A percentile compares a stretch with the other conserved stretches of the same genome.
phyloP scores from a whole-genome alignment of 2,329 filamentous ascomycete species.

The Botrytis deweyae region DNA sequence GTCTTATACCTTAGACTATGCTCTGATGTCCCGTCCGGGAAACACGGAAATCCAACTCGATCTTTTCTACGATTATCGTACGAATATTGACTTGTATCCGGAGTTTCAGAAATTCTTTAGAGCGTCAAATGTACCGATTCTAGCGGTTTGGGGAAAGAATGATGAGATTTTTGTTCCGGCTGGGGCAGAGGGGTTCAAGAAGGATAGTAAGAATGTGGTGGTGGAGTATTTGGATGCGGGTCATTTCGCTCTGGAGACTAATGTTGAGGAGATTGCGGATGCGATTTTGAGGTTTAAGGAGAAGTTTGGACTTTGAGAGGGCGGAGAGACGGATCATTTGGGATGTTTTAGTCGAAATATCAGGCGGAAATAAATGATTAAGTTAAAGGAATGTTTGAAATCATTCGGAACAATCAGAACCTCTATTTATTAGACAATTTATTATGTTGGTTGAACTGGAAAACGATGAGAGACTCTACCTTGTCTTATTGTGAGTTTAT shows the following conservation, averaged over 20 bases:
- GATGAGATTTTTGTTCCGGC: slow-evolving; percentile 51
- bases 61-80: slow-evolving; percentile 57
- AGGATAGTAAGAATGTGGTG: slow-evolving; percentile 49
- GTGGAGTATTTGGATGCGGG: slow-evolving; percentile 54
- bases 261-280: slow-evolving; percentile 29
- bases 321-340: not conserved
- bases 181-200: slow-evolving; percentile 54
- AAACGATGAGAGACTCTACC: not conserved
- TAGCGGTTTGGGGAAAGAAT: slow-evolving; percentile 59
- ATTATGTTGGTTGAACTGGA: not conserved
- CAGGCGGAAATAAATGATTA: no score
- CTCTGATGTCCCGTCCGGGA: slow-evolving; percentile 50
- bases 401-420: not conserved
- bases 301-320: slow-evolving; percentile 29
- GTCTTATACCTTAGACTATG: slow-evolving; percentile 49
- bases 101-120: slow-evolving; percentile 56
- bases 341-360: not conserved
- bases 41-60: slow-evolving; percentile 56
- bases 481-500: not conserved
- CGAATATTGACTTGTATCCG: slow-evolving; percentile 54
- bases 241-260: slow-evolving; percentile 50
- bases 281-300: slow-evolving; percentile 34
- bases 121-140: slow-evolving; percentile 49
- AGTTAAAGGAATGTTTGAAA: not conserved
- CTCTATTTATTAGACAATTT: not conserved